Evolutionary conservation across 139 green algal species (phyloP).

Genomic region (Chlamydomonas sphaeroides): DNA sequence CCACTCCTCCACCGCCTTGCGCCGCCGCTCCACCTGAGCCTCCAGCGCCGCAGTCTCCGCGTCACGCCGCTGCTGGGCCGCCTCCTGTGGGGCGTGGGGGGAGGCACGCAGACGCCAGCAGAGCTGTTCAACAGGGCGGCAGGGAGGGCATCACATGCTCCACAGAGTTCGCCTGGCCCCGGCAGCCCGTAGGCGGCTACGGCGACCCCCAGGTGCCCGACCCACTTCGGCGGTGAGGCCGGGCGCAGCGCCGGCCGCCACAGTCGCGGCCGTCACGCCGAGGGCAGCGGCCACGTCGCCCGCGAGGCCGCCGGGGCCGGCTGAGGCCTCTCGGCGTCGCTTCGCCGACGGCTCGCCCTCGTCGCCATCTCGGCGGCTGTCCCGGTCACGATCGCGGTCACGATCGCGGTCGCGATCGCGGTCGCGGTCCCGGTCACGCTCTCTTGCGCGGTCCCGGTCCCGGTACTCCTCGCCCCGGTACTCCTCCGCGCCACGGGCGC

Average conservation of each 20-base stretch:
- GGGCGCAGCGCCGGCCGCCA: neutral
- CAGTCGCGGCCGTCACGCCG: constrained; percentile 5
- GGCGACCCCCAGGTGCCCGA: neutral
- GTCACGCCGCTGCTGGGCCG: constrained; percentile 25
- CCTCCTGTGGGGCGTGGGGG: constrained; percentile 15
- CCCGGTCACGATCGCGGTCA: neutral
- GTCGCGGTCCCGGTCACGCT: constrained; percentile 32
- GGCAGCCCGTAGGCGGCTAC: too few relatives aligned
- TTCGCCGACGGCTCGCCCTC: neutral
- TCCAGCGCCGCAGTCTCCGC: constrained; percentile 69
- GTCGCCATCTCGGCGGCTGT: neutral
- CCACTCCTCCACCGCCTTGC: constrained; percentile 80
- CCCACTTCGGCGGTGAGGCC: constrained; percentile 24
- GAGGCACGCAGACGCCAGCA: neutral
- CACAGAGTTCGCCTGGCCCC: neutral
- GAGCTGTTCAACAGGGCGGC: too few relatives aligned
- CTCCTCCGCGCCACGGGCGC: neutral
- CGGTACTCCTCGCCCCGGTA: neutral
- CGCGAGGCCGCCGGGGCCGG: neutral
- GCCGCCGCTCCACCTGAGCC: constrained; percentile 72
- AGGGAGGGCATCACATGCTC: neutral
- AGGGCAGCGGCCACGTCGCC: constrained; percentile 10
- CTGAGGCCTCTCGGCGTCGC: neutral
- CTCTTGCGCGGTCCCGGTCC: constrained; percentile 9
- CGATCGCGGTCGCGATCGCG: constrained; percentile 29